Conservation (phyloP, 495 filamentous ascomycete species). For the Podospora comata region DNA sequence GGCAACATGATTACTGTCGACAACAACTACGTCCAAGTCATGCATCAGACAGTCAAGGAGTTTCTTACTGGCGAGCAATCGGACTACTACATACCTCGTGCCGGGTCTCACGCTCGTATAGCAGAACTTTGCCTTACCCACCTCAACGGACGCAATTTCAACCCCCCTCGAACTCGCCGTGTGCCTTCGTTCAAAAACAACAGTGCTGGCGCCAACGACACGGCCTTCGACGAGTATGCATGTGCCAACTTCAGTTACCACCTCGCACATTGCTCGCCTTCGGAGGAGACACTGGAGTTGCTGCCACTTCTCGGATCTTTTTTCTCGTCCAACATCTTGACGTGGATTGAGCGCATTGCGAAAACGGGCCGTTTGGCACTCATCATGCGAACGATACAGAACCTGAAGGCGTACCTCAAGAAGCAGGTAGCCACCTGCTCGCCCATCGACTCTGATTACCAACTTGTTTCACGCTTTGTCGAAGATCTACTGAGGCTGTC, state of each 20-base stretch:
- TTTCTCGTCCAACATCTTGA: slow-evolving; percentile 20
- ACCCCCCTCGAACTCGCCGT: slow-evolving; percentile 18
- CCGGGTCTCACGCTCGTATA: slow-evolving; percentile 21
- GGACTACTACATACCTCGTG: slow-evolving; percentile 16
- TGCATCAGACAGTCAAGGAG: slow-evolving; percentile 29
- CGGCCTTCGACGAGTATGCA: slow-evolving; percentile 22
- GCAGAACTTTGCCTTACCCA: slow-evolving; percentile 25
- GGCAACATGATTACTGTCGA: slow-evolving; percentile 26
- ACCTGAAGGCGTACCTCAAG: slow-evolving; percentile 21
- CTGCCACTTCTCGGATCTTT: slow-evolving; percentile 19
- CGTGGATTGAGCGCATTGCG: slow-evolving; percentile 25
- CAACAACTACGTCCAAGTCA: slow-evolving; percentile 21
- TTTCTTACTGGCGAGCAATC: slow-evolving; percentile 22
- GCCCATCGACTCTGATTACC: slow-evolving; percentile 19
- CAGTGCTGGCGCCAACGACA: background rate
- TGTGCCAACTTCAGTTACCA: slow-evolving; percentile 24
- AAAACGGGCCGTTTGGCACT: slow-evolving; percentile 17
- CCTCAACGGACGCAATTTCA: slow-evolving; percentile 22
- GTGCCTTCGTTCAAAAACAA: slow-evolving; percentile 7
- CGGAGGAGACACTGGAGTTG: slow-evolving; percentile 13
- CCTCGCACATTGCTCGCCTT: slow-evolving; percentile 21
- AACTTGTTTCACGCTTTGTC: slow-evolving; percentile 11
- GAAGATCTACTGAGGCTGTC: slow-evolving; percentile 21
- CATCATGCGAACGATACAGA: slow-evolving; percentile 21
- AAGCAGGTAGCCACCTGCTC: slow-evolving; percentile 13